phyloP scores from a whole-genome alignment of 2,329 filamentous ascomycete genomes.

The Pseudogymnoascus sp. region DNA sequence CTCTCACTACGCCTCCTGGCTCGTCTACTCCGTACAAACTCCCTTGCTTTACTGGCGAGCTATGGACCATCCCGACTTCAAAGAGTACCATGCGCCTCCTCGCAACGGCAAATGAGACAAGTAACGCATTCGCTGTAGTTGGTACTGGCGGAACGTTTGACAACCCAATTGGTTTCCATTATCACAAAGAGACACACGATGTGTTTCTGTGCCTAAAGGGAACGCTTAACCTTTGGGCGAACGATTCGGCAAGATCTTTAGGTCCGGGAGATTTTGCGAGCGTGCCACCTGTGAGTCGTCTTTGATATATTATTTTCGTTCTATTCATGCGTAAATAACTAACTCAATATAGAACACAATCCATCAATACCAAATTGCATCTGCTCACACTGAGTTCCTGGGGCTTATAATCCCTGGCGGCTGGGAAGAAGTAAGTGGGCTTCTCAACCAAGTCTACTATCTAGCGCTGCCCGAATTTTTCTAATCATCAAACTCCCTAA shows the following conservation, averaged over 20 bases:
- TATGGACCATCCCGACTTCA: slow-evolving; percentile 22
- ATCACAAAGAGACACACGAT: slow-evolving; percentile 48
- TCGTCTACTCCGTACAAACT: slow-evolving; percentile 15
- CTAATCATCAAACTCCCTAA: neutral
- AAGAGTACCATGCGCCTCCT: slow-evolving; percentile 21
- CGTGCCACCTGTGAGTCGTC: slow-evolving; percentile 41
- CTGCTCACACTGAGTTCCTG: slow-evolving; percentile 44
- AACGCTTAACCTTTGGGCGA: slow-evolving; percentile 47
- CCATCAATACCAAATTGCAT: slow-evolving; percentile 47
- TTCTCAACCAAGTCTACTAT: neutral
- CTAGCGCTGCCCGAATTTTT: neutral
- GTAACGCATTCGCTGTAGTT: slow-evolving; percentile 22
- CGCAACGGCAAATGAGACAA: slow-evolving; percentile 23
- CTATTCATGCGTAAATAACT: slow-evolving; percentile 9
- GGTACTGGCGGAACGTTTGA: slow-evolving; percentile 21
- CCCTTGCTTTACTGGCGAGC: slow-evolving; percentile 19
- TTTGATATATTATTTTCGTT: neutral
- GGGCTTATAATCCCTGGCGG: slow-evolving; percentile 49
- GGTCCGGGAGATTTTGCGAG: slow-evolving; percentile 49
- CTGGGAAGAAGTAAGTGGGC: slow-evolving; percentile 39
- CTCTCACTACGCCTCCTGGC: neutral
- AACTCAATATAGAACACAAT: slow-evolving; percentile 33
- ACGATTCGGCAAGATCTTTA: slow-evolving; percentile 45
- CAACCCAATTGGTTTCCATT: slow-evolving; percentile 41
- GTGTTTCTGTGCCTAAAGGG: slow-evolving; percentile 50